Conservation (phyloP, 106 monocot species). For the Alisma plantagoaquatica region DNA sequence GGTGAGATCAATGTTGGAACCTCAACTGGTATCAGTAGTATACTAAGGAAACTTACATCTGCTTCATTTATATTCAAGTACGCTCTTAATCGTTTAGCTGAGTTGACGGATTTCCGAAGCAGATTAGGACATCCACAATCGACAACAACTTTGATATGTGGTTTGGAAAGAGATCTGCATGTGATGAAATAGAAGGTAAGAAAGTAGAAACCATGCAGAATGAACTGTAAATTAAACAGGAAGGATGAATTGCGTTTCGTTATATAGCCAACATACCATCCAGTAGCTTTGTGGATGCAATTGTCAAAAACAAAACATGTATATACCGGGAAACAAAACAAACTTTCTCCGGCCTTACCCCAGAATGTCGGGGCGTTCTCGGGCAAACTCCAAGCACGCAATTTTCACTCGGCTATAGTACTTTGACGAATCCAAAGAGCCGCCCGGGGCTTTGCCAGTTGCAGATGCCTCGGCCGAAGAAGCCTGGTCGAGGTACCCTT, state of each 20-base stretch:
- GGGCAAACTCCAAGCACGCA: slow-evolving; percentile 60
- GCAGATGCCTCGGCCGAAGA: slow-evolving; percentile 6
- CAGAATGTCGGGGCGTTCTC: slow-evolving; percentile 80
- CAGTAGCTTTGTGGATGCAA: not conserved
- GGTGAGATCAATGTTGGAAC: no score
- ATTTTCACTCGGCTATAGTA: slow-evolving; percentile 38
- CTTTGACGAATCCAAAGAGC: not conserved
- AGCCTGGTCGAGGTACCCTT: slow-evolving; percentile 38
- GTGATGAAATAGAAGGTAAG: not conserved
- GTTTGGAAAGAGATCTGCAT: slow-evolving; percentile 56
- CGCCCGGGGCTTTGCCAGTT: slow-evolving; percentile 5
- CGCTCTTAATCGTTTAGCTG: slow-evolving; percentile 89
- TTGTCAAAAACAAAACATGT: not conserved
- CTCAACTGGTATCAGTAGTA: no score
- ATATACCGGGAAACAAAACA: not conserved
- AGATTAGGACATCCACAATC: slow-evolving; percentile 79
- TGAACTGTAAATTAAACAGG: no score
- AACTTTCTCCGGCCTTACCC: slow-evolving; percentile 21
- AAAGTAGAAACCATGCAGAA: not conserved
- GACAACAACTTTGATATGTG: slow-evolving; percentile 68
- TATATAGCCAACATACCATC: not conserved
- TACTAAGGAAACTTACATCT: slow-evolving; percentile 44
- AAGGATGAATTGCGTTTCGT: no score
- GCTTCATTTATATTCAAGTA: slow-evolving; percentile 68
- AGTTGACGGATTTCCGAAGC: slow-evolving; percentile 73